phyloP scores from a whole-genome alignment of 2,329 filamentous ascomycete genomes.

The Shiraia sp. region DNA sequence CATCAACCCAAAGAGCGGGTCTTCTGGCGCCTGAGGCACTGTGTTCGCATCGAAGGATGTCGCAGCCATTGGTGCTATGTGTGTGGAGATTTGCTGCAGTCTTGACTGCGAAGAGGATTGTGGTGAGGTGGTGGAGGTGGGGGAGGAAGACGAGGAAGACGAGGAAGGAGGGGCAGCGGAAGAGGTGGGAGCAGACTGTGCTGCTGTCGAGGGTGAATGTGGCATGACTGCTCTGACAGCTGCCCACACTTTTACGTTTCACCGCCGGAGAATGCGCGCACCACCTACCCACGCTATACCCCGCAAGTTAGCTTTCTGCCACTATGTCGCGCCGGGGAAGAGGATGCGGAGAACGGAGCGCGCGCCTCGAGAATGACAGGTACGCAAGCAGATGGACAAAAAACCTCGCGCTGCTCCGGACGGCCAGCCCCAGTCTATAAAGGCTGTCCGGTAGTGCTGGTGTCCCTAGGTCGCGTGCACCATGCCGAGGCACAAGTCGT shows the following conservation, averaged over 20 bases:
- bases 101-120: conserved; percentile 41
- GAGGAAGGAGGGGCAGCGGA: conserved; percentile 1
- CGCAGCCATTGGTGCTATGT: conserved; percentile 67
- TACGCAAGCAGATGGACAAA: conserved; percentile 8
- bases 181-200: conserved; percentile 2
- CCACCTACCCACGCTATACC: conserved; percentile 26
- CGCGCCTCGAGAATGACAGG: conserved; percentile 11
- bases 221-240: conserved; percentile 25
- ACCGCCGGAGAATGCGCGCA: conserved; percentile 25
- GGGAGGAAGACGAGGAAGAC: conserved; percentile 8
- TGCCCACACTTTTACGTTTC: conserved; percentile 30
- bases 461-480: conserved; percentile 12
- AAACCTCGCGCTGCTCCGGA: conserved; percentile 1
- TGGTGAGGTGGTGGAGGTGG: conserved; percentile 15
- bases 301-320: conserved; percentile 21
- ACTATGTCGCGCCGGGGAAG: conserved; percentile 14
- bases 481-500: conserved; percentile 29
- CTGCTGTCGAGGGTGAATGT: conserved; percentile 19
- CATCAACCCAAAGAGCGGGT: conserved; percentile 92
- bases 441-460: not conserved
- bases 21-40: conserved; percentile 90
- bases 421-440: not conserved
- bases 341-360: conserved; percentile 21
- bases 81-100: conserved; percentile 63
- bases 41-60: conserved; percentile 75